phyloP scores from a whole-genome alignment of 2,329 filamentous ascomycete genomes.

The Escovopsis sp. region DNA sequence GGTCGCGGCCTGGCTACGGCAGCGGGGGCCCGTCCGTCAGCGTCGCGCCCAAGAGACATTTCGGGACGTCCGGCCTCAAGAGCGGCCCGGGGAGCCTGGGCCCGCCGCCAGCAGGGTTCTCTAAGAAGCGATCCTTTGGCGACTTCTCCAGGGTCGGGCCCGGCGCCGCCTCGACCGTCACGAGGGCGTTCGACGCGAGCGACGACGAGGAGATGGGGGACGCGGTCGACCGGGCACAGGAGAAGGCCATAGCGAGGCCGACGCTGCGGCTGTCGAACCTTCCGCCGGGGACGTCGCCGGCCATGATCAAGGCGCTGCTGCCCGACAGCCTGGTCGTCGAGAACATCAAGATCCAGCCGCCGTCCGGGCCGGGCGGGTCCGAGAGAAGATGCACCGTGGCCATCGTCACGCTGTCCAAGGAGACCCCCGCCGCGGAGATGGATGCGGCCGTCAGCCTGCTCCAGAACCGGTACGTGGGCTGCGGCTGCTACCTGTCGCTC shows the following conservation, averaged over 20 bases:
- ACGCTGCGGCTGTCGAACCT: slow-evolving; percentile 47
- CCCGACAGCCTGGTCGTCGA: slow-evolving; percentile 51
- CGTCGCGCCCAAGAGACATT: slow-evolving; percentile 45
- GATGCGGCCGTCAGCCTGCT: slow-evolving; percentile 63
- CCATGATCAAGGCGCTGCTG: slow-evolving; percentile 44
- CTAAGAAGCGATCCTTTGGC: slow-evolving; percentile 38
- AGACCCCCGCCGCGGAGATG: slow-evolving; percentile 71
- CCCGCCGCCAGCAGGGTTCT: slow-evolving; percentile 32
- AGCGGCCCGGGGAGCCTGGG: slow-evolving; percentile 51
- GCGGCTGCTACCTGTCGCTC: slow-evolving; percentile 66
- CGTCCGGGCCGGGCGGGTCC: slow-evolving; percentile 32
- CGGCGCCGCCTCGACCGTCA: slow-evolving; percentile 36
- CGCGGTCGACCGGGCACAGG: slow-evolving; percentile 30
- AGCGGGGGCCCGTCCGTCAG: slow-evolving; percentile 3
- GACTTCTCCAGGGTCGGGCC: slow-evolving; percentile 22
- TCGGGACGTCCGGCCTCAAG: slow-evolving; percentile 35
- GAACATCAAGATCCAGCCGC: slow-evolving; percentile 54
- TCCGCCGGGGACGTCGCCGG: slow-evolving; percentile 44
- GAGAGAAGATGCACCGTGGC: slow-evolving; percentile 62
- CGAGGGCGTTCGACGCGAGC: slow-evolving; percentile 59
- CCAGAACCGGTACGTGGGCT: slow-evolving; percentile 74
- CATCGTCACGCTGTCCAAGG: slow-evolving; percentile 66
- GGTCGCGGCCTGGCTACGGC: slow-evolving; percentile 15
- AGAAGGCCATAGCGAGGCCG: slow-evolving; percentile 46
- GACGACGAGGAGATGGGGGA: slow-evolving; percentile 39